These are phyloP conservation scores for Primulina tabacum DNA, from an alignment of 257 asterid genomes.

Conservation along the genomic window DNA sequence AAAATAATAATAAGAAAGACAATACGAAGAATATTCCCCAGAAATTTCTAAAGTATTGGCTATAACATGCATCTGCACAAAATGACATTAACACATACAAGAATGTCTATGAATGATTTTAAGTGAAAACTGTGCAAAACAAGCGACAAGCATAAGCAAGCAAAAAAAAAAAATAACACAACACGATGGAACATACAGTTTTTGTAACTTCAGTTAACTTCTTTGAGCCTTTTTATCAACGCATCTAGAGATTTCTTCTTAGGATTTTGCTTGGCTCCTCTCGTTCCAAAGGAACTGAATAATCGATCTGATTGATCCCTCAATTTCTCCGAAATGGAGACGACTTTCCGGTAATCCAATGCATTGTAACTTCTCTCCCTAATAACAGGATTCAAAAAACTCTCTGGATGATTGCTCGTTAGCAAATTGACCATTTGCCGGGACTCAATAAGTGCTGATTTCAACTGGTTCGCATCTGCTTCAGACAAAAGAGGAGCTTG, in stretches of 20 bases:
- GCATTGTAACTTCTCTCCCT: conserved; percentile 86
- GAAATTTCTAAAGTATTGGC: conserved; percentile 20
- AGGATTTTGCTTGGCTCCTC: conserved; percentile 84
- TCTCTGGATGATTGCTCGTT: conserved; percentile 88
- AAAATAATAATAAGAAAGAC: conserved; percentile 6
- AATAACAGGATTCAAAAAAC: conserved; percentile 84
- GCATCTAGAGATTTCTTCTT: conserved; percentile 94
- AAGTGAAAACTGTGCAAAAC: conserved; percentile 28
- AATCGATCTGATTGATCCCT: conserved; percentile 86
- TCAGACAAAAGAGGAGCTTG: conserved; percentile 70
- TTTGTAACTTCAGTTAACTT: conserved; percentile 48
- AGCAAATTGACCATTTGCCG: conserved; percentile 91
- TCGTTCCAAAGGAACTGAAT: conserved; percentile 81
- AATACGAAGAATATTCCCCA: conserved; percentile 5
- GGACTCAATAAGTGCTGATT: conserved; percentile 71
- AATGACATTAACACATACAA: conserved; percentile 25
- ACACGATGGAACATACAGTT: conserved; percentile 30
- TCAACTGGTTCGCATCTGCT: conserved; percentile 59
- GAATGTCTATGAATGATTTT: conserved; percentile 30
- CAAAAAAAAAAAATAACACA: conserved; percentile 24
- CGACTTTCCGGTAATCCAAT: conserved; percentile 78
- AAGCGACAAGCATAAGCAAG: conserved; percentile 29
- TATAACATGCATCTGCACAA: conserved; percentile 35
- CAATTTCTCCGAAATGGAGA: conserved; percentile 76
- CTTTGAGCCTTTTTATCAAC: conserved; percentile 86